Percentiles rank a stretch among this genome's conserved stretches.
These are phyloP conservation scores for Tilletia horrida DNA, from an alignment of 1,284 basidiomycete species.

Conservation along the genomic window DNA sequence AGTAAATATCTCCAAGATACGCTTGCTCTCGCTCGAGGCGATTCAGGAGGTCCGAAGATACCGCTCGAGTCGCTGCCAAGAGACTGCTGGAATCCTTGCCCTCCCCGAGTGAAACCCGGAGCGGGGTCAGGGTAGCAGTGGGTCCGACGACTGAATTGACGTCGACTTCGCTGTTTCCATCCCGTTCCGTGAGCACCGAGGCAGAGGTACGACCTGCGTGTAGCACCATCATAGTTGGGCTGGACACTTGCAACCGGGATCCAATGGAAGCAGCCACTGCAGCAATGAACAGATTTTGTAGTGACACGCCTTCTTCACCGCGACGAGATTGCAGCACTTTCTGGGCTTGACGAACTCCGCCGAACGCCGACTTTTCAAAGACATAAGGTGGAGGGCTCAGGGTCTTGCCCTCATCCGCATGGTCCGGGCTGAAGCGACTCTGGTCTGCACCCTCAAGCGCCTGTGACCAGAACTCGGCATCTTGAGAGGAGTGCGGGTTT, in stretches of 20 bases:
- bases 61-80: background rate
- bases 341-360: background rate
- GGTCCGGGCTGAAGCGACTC: background rate
- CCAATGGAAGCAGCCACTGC: constrained; percentile 3
- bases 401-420: too few species aligned
- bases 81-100: background rate
- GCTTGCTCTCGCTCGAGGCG: constrained; percentile 12
- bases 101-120: background rate
- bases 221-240: constrained; percentile 3
- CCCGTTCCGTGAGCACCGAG: background rate
- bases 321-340: background rate
- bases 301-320: background rate
- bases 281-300: constrained; percentile 6
- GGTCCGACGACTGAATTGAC: background rate
- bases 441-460: background rate
- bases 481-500: background rate
- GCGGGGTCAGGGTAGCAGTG: constrained; percentile 6
- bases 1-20: constrained; percentile 1
- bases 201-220: constrained; percentile 10
- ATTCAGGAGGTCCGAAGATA: background rate
- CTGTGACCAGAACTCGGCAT: background rate
- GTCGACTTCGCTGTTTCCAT: background rate
- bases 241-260: background rate
- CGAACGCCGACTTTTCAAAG: background rate
- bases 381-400: background rate